These are phyloP conservation scores for Protomyces arabidopsidicola DNA, from an alignment of 1,139 yeast genomes.

Conservation along the genomic window DNA sequence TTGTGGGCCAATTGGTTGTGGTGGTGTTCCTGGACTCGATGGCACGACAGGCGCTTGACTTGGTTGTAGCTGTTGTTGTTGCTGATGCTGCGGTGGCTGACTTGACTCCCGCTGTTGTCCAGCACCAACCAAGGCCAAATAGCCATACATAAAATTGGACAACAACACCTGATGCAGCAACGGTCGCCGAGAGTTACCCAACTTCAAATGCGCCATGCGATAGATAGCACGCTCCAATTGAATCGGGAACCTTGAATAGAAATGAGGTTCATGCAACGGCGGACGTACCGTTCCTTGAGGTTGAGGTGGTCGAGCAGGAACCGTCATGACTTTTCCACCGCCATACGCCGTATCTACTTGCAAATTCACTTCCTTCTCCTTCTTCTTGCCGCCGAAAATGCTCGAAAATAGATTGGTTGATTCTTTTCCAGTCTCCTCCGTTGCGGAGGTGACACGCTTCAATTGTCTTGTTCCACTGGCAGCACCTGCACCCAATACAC, in stretches of 20 bases:
- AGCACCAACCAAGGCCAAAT: constrained; percentile 77
- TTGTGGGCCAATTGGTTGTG: not conserved
- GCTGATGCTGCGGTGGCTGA: not conserved
- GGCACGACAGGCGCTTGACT: not conserved
- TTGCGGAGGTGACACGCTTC: constrained; percentile 2
- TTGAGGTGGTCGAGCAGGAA: not conserved
- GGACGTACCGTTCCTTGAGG: not conserved
- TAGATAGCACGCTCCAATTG: constrained; percentile 95
- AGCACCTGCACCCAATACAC: not conserved
- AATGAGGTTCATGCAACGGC: constrained; percentile 13
- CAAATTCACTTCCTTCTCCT: constrained; percentile 5
- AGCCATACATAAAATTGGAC: constrained; percentile 96
- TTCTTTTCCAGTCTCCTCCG: constrained; percentile 8
- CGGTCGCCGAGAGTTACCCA: constrained; percentile 90
- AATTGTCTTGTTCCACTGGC: not conserved
- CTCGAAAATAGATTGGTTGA: constrained; percentile 16
- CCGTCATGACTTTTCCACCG: not conserved
- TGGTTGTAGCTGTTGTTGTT: not conserved
- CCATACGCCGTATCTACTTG: not conserved
- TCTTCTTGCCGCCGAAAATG: constrained; percentile 15
- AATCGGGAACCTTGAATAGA: constrained; percentile 62
- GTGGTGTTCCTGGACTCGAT: constrained; percentile 43
- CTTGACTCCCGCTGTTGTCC: not conserved
- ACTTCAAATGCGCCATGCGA: constrained; percentile 80
- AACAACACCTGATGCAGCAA: constrained; percentile 84